Evolutionary conservation across 371 early-diverging fungal genomes (phyloP), one percentile per base, ranked within the genome.

Genomic region (Syncephalastrum monosporum): DNA sequence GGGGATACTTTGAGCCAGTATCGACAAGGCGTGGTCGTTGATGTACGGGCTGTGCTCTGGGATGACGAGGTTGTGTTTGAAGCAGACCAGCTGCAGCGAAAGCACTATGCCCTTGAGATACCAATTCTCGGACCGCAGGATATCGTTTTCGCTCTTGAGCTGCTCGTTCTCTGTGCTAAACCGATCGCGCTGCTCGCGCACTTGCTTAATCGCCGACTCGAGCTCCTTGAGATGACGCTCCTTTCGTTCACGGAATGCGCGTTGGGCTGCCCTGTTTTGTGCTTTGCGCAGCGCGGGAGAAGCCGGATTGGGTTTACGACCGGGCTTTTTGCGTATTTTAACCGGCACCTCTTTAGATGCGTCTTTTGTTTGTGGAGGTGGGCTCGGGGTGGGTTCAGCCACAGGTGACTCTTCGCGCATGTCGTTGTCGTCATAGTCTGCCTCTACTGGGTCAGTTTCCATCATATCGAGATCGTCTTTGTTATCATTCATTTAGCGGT

Each of bases 171-270:
- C 88, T 25, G 64, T 29, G 6, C 59, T 53, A 10, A 74, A 49
- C 47, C 75, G 71, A 50, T 85, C 73, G 56, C 83, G 72, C 51
- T 74, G 79, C 27, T 86, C 84, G 29, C 79, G 71, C n/a, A 91
- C 74, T 33, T 84, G 82, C 61, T 83, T 82, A 51, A 90, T 82
- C 6, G 79, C 69, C 24, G 71, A 68, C 68, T 91, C 91, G 6
- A 91, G 74, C 14, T 85, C 81, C 46, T 79, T 68, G 38, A 91
- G 73, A 57, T 91, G 88, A 50, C 82, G 65, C 62, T 91, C 89
- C 65, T 89, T 90, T 50, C 92, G 84, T 60, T 91, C 90, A 45
- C 92, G 75, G 65, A 91, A 91, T 2, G 92, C 92, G 24, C 92
- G 79, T 67, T 91, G 92, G 0, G 92, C 92, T 5, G 90, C 91